Conservation (phyloP, 2,329 filamentous ascomycete genomes). For the Colletotrichum agaves region DNA sequence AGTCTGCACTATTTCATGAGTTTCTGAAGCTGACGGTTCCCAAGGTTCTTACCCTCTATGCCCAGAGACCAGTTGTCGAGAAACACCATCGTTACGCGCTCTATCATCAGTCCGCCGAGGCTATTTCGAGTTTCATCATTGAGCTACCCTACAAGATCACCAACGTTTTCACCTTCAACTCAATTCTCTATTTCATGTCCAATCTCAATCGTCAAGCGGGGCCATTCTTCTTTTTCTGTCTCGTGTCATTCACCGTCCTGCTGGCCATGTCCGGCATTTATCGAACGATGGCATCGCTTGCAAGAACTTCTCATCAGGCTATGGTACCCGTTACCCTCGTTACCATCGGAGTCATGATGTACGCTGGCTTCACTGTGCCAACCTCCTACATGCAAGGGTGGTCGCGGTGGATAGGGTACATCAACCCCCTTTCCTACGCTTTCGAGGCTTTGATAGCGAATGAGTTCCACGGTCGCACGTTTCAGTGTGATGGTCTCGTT, state of each 20-base stretch:
- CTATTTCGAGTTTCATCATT: constrained; percentile 70
- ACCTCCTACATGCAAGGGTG: constrained; percentile 79
- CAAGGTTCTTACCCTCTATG: constrained; percentile 40
- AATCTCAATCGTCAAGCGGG: constrained; percentile 68
- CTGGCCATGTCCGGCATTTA: constrained; percentile 46
- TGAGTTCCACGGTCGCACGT: constrained; percentile 77
- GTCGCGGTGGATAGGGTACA: constrained; percentile 85
- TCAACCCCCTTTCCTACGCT: constrained; percentile 81
- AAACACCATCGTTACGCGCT: constrained; percentile 45
- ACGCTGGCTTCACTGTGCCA: constrained; percentile 76
- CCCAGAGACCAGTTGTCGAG: constrained; percentile 42
- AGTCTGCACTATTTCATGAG: no score
- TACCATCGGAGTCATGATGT: constrained; percentile 74
- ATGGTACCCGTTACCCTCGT: constrained; percentile 66
- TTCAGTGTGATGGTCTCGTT: constrained; percentile 59
- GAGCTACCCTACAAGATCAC: constrained; percentile 71
- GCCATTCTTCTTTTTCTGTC: constrained; percentile 69
- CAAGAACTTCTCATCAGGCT: constrained; percentile 44
- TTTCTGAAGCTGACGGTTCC: neutral
- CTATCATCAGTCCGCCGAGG: constrained; percentile 59
- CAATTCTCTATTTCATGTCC: constrained; percentile 74
- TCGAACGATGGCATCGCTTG: constrained; percentile 44
- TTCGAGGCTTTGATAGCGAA: constrained; percentile 87
- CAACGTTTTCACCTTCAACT: constrained; percentile 69
- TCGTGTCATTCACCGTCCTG: constrained; percentile 50